Evolutionary conservation across 768 basidiomycete species (phyloP).

Genomic region (Brasilioporus rufonigricans): DNA sequence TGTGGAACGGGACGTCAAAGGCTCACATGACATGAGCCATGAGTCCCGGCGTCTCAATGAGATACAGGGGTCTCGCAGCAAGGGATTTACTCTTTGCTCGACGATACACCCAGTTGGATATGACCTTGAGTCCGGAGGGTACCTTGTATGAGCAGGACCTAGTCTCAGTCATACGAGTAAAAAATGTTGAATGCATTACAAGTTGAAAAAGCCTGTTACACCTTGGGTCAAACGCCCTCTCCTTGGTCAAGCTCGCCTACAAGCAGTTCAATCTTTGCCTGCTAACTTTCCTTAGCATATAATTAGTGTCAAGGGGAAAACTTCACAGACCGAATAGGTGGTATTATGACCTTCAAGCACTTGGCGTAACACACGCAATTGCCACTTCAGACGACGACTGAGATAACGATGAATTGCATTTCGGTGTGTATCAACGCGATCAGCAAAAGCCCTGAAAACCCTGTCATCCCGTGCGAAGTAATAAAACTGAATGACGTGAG

Average conservation of each 20-base stretch:
- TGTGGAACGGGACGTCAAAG: neutral
- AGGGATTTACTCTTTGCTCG: constrained; percentile 56
- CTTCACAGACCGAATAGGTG: constrained; percentile 58
- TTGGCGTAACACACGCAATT: constrained; percentile 59
- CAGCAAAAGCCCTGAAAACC: constrained; percentile 66
- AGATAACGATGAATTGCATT: constrained; percentile 46
- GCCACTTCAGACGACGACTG: constrained; percentile 64
- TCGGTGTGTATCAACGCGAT: constrained; percentile 40
- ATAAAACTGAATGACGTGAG: constrained; percentile 48
- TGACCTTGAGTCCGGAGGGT: constrained; percentile 60
- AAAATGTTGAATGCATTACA: constrained; percentile 2
- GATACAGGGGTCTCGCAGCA: neutral
- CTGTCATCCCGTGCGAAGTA: constrained; percentile 94
- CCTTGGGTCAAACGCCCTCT: constrained; percentile 42
- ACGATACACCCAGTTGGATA: constrained; percentile 73
- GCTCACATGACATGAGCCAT: neutral
- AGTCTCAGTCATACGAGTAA: neutral
- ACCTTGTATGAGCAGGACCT: constrained; percentile 67
- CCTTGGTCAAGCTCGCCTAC: constrained; percentile 63
- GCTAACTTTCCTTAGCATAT: constrained; percentile 7
- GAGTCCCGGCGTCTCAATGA: neutral
- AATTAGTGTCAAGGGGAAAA: neutral
- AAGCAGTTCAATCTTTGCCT: constrained; percentile 67
- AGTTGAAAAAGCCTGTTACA: neutral
- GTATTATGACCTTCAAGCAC: constrained; percentile 65